Base-by-base conservation (phyloP, 495 filamentous ascomycete species). In the Aspergillus leporis region DNA sequence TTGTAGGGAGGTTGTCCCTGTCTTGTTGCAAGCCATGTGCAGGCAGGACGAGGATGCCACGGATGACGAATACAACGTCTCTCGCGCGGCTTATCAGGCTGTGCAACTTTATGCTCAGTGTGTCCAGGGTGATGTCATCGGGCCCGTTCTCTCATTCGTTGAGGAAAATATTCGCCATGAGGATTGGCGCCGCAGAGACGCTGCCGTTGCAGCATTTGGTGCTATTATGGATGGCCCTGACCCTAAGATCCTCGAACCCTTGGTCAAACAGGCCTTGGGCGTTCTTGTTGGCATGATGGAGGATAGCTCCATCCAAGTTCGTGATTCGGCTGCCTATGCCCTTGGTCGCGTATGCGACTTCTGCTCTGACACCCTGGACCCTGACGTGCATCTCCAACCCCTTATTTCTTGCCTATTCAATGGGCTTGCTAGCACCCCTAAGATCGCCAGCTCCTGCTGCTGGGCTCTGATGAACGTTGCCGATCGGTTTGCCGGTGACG, bases 381-480 rank as follows among this genome's bases (percentile, higher is more conserved):
- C 90, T 30, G 72, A 81, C 60, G 76, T 86, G 59, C 91, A 97
- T 73, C 83, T 98, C 9, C 87, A 91, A 56, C 83, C 87, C 22
- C 78, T 98, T 51, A 91, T 98, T 63, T 81, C 82, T 32, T 88
- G 92, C 55, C 84, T 98, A n/a, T 98, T 98, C 74, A 85, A 84
- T 47, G 94, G 93, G 47, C 80, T 97, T 53, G 83, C 92, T 53
- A 95, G 90, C 77, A 93, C 90, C 70, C 87, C 93, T 43, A 97
- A 96, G 81, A 98, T 98, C 86, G 94, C 94, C 46, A 87, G 89
- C 57, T 98, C 95, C 19, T 98, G 95, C 84, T 98, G 94, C 77
- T 98, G 95, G 93, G 92, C 94, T 36, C 76, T 98, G 60, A 98
- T 98, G 93, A 98, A 97, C 69, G 85, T 98, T 59, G 93, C 93